Percentiles rank a stretch among this genome's conserved stretches.
Evolutionary conservation across 2,329 filamentous ascomycete genomes (phyloP).

Genomic region (Diaporthe vexans): DNA sequence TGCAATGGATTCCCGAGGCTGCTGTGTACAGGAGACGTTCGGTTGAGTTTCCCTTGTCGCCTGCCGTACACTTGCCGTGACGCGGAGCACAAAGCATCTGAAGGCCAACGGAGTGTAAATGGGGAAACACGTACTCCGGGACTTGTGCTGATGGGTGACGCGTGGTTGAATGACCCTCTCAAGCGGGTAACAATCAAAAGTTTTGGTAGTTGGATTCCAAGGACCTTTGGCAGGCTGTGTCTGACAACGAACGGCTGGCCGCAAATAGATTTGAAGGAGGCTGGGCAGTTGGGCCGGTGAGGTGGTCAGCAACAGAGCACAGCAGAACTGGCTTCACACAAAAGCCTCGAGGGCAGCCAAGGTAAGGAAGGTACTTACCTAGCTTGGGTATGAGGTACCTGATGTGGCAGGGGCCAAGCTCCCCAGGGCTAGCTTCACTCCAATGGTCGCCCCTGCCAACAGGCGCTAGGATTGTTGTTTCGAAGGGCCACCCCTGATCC

Average conservation of each 20-base stretch:
- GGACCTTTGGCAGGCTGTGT: slow-evolving; percentile 20
- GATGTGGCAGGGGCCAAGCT: slow-evolving; percentile 21
- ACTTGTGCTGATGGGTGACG: neutral
- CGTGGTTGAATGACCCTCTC: neutral
- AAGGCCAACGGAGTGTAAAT: neutral
- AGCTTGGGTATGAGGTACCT: neutral
- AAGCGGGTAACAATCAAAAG: neutral
- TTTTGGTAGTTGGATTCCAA: neutral
- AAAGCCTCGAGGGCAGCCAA: neutral
- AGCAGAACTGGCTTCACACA: neutral
- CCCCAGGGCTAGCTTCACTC: neutral
- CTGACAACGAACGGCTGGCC: neutral
- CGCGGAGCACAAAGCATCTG: slow-evolving; percentile 5
- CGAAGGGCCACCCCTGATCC: slow-evolving; percentile 19
- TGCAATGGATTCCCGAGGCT: neutral
- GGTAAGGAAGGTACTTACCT: neutral
- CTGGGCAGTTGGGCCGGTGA: slow-evolving; percentile 17
- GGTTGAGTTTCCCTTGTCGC: neutral
- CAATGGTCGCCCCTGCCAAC: slow-evolving; percentile 13
- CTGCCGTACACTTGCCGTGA: neutral
- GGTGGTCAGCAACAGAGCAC: slow-evolving; percentile 16
- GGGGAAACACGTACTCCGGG: slow-evolving; percentile 12
- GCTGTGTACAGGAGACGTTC: neutral
- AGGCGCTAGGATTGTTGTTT: slow-evolving; percentile 21
- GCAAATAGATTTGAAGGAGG: slow-evolving; percentile 25